Base-by-base conservation (phyloP, 2,329 filamentous ascomycete species). In the Aspergillus brunneoviolaceus region DNA sequence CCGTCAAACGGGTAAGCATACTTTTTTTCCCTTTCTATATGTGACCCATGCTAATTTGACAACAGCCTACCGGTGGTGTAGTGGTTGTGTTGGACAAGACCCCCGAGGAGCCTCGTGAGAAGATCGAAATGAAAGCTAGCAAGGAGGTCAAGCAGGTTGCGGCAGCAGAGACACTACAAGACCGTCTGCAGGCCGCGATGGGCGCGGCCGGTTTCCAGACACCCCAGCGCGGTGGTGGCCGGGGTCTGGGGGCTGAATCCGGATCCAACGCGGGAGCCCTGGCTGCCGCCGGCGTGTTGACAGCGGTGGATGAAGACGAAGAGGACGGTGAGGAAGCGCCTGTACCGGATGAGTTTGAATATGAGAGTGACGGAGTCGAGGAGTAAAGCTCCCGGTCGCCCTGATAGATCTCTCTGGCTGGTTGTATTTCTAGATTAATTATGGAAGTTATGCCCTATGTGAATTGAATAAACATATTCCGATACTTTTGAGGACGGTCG, bases 71-170 rank as follows among this genome's bases (percentile, higher is more conserved):
- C 48, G 94, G 95, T 66, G 95, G 95, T 66, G 92, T 96, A 42
- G 87, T 98, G 35, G 84, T 99, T n/a, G 86, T 99, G 23, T 84
- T 91, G 58, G 95, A 99, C 74, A 92, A 88, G 14, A 85, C 89
- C 65, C 90, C 92, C 0, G 85, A 87, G 1, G 89, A 96, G 74
- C 79, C 87, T 51, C 96, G 96, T 75, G 81, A 87, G 19, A 84
- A 95, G 7, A 85, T 99, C 51, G 95, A 98, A 75, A 87, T 98
- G 76, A 96, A 96, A 81, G 86, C 96, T 48, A 95, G 93, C 84
- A 96, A 96, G 60, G 76, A 77, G 53, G 66, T 69, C 49, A 72
- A 71, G 58, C 73, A 84, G 63, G 77, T 82, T 11, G 71, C 77
- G 23, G 59, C 72, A 5, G 63, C 69, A 7, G 81, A 68, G 74